Base-by-base conservation (phyloP, 768 basidiomycete species). In the Termitomyces sp. region DNA sequence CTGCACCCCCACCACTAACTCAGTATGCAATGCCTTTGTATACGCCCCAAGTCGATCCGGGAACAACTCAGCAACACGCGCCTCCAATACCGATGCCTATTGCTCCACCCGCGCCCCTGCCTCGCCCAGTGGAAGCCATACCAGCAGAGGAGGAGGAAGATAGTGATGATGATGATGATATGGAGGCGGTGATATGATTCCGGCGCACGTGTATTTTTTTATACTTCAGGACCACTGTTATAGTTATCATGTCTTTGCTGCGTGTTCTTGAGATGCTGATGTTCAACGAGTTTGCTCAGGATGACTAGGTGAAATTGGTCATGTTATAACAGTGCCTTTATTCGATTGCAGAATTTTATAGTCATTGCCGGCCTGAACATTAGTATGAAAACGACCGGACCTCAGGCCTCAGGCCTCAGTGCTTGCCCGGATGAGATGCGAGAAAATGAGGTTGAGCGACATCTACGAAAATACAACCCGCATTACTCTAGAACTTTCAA, bases 171-270 rank as follows among this genome's bases (percentile, higher is more conserved):
- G 75, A 75, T 46, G 76, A 74, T 53, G 77, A 79, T 62, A 79
- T 79, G 77, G 76, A 77, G 57, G 77, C 73, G 49, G 69, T 79
- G 47, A 75, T 75, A 26, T 77, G 65, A 58, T 34, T 16, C 22
- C 4, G 22, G 37, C 10, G 14, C 13, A 32, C 5, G n/a, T 53
- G 20, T 53, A 53, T 44, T 24, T 53, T 18, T 41, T 24, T 44
- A 13, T 18, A 39, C 51, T 42, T 53, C 1, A 29, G 29, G 20
- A 20, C 13, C 7, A 18, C 16, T 53, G 6, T 29, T 20, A 12
- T 49, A n/a, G n/a, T n/a, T n/a, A n/a, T n/a, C n/a, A n/a, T n/a
- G n/a, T n/a, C n/a, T n/a, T n/a, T n/a, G n/a, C n/a, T 14, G 32
- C 7, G 13, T 48, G n/a, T 32, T n/a, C 13, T 22, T 32, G 16